These are phyloP conservation scores for Talaromyces sp. DNA, from an alignment of 2,329 filamentous ascomycete species.

Conservation along the genomic window DNA sequence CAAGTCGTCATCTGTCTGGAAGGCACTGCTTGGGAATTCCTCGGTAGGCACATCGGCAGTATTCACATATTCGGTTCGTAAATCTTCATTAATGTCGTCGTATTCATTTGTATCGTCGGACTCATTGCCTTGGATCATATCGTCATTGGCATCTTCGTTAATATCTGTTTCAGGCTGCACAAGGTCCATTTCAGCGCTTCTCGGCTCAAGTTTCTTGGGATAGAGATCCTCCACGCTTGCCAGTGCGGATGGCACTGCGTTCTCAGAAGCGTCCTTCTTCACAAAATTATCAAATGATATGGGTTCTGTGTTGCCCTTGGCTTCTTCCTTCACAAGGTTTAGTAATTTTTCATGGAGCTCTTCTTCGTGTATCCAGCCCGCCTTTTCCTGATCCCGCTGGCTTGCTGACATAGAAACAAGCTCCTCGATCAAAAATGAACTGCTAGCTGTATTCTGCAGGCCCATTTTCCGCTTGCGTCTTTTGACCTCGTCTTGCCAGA, in stretches of 20 bases:
- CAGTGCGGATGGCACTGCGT: slow-evolving; percentile 66
- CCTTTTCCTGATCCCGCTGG: slow-evolving; percentile 62
- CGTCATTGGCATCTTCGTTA: slow-evolving; percentile 60
- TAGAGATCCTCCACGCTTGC: slow-evolving; percentile 87
- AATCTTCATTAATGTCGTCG: slow-evolving; percentile 33
- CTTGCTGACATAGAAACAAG: slow-evolving; percentile 87
- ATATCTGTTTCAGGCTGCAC: slow-evolving; percentile 13
- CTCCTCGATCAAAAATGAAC: slow-evolving; percentile 73
- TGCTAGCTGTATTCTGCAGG: slow-evolving; percentile 59
- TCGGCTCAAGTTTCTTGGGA: slow-evolving; percentile 54
- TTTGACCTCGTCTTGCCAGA: slow-evolving; percentile 87
- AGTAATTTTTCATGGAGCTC: slow-evolving; percentile 67
- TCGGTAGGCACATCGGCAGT: slow-evolving; percentile 12
- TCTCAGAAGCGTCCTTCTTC: slow-evolving; percentile 48
- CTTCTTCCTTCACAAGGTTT: slow-evolving; percentile 62
- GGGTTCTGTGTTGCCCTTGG: slow-evolving; percentile 38
- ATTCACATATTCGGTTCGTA: slow-evolving; percentile 14
- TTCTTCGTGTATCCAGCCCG: slow-evolving; percentile 89
- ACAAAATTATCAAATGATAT: slow-evolving; percentile 64
- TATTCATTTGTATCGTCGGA: slow-evolving; percentile 37
- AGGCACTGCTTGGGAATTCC: slow-evolving; percentile 11
- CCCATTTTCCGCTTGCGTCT: slow-evolving; percentile 70
- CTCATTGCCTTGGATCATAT: slow-evolving; percentile 48
- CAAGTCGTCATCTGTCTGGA: slow-evolving; percentile 12
- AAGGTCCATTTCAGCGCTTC: slow-evolving; percentile 16